Percentiles rank a stretch among this genome's conserved stretches.
Evolutionary conservation across 176 grass and related monocot species (phyloP).

Genomic region (Paspalum vaginatum): DNA sequence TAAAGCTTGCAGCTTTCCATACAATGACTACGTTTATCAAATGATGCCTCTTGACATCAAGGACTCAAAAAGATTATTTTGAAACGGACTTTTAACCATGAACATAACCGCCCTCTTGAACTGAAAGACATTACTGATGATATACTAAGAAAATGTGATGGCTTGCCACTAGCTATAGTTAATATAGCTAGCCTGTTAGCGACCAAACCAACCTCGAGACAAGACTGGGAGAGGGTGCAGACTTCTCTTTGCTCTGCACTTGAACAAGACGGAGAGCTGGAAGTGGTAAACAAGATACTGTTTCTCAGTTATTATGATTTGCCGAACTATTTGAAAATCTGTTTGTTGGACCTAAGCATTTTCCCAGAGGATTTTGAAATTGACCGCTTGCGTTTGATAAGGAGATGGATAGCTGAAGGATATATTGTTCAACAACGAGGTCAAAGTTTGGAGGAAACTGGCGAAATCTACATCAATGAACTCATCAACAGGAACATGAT

Average conservation of each 20-base stretch:
- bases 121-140: background rate
- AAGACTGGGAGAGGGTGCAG: background rate
- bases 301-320: slow-evolving; percentile 28
- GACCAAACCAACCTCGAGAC: background rate
- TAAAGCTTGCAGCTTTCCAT: background rate
- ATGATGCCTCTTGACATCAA: background rate
- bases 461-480: slow-evolving; percentile 16
- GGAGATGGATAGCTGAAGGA: slow-evolving; percentile 35
- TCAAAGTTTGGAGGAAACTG: background rate
- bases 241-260: background rate
- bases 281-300: background rate
- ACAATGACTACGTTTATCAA: background rate
- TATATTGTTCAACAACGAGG: background rate
- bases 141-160: slow-evolving; percentile 29
- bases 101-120: background rate
- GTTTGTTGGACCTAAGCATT: slow-evolving; percentile 12
- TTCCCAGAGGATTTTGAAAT: slow-evolving; percentile 12
- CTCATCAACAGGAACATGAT: slow-evolving; percentile 32
- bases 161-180: slow-evolving; percentile 29
- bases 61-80: slow-evolving; percentile 2
- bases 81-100: background rate
- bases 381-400: background rate
- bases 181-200: slow-evolving; percentile 30
- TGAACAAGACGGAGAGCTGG: background rate
- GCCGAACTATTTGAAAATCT: slow-evolving; percentile 14